Evolutionary conservation across 73 alveolate genomes (phyloP), one percentile per base, ranked within the genome.

Genomic region (Paraurostyla sp.): DNA sequence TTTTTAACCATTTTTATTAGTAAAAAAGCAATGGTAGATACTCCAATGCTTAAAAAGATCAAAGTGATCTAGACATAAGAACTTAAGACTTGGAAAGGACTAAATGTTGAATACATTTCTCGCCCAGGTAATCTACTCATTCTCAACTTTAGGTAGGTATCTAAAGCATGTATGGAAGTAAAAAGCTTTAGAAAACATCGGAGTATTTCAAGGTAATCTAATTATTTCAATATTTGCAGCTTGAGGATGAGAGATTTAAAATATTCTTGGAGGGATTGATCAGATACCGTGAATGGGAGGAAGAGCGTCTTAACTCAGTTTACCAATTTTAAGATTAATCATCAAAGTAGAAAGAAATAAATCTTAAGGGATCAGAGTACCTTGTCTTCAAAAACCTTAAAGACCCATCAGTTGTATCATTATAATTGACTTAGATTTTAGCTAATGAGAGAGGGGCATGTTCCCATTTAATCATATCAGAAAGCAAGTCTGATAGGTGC

Each of bases 1-100:
- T 41, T 33, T 71, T 40, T 41, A 41, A 33, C 35, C 32, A 13
- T 33, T 69, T 30, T 62, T 36, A 43, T 0, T 63, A 83, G 85
- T 65, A 57, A 40, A 56, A 89, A 85, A 27, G 69, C 82, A 36
- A 81, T 76, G 80, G 80, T 63, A 2, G 88, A 91, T 48, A 91
- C 87, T 57, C 91, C 96, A 40, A 85, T 89, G 50, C 68, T 83
- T 36, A 83, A 89, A 48, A 84, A 89, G 62, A 91, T 91, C 27
- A 91, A 91, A 57, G 36, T 87, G 2, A 54, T 91, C 7, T 83
- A 91, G 49, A 40, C 49, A 35, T 59, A 51, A 22, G 96, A 91
- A 46, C 13, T 71, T 60, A 33, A 71, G 33, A 54, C 78, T n/a
- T 91, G 93, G 92, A 91, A 91, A 57, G 93, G 96, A 36, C 23